These are phyloP conservation scores for Solanum ossicruentum DNA, from an alignment of 257 asterid species.

Conservation along the genomic window DNA sequence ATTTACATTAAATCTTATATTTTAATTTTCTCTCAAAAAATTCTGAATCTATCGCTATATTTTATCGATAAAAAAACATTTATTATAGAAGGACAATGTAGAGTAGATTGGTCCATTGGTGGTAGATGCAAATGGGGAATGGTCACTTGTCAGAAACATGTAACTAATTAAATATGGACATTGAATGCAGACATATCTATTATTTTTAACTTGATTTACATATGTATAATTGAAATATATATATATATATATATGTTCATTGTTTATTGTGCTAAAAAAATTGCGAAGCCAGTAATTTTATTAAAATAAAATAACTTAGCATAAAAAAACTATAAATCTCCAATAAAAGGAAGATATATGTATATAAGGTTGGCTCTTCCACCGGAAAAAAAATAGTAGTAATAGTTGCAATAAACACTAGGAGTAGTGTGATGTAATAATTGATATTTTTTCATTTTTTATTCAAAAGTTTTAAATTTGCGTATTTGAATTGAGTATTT, in stretches of 20 bases:
- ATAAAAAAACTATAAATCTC: too few species aligned
- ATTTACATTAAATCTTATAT: too few species aligned
- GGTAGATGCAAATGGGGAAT: not conserved
- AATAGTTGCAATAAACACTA: not conserved
- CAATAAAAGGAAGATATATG: not conserved
- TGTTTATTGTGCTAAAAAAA: not conserved
- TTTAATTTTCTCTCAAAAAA: not conserved
- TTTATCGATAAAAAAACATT: too few species aligned
- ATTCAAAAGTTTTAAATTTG: not conserved
- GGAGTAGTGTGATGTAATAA: too few species aligned
- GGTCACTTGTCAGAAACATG: not conserved
- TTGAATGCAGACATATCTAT: not conserved
- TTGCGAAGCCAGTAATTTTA: too few species aligned
- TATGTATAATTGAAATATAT: not conserved
- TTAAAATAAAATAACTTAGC: too few species aligned
- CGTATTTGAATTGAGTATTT: not conserved
- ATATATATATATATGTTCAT: not conserved
- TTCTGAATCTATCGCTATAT: not conserved
- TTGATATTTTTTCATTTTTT: too few species aligned
- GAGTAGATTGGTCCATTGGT: not conserved
- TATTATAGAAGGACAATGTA: not conserved
- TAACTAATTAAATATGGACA: not conserved
- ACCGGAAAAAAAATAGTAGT: not conserved
- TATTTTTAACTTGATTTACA: not conserved
- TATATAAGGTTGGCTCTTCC: not conserved